A percentile compares a stretch with the other conserved stretches of the same genome.
Conservation (phyloP, 495 filamentous ascomycete species). For the Hypoxylon lenormandii region DNA sequence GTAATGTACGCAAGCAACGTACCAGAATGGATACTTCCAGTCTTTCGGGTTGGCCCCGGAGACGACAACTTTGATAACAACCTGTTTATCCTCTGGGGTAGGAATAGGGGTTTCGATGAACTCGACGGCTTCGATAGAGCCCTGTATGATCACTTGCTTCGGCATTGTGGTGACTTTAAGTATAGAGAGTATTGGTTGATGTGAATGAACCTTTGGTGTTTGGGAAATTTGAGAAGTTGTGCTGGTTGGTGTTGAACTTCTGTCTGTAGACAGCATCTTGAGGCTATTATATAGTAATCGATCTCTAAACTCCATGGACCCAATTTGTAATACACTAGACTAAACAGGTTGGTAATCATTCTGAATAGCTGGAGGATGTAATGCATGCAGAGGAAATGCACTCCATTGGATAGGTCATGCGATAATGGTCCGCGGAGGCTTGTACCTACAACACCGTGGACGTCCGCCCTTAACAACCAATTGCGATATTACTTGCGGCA, state of each 20-base stretch:
- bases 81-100: slow-evolving; percentile 59
- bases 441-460: background rate
- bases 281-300: background rate
- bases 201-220: background rate
- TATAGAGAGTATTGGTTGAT: background rate
- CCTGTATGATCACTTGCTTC: slow-evolving; percentile 35
- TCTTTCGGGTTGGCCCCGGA: slow-evolving; percentile 51
- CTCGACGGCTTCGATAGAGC: slow-evolving; percentile 10
- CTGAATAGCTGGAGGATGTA: too few relatives aligned
- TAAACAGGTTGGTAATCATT: background rate
- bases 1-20: background rate
- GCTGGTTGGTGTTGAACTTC: background rate
- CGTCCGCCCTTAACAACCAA: background rate
- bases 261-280: background rate
- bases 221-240: background rate
- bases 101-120: slow-evolving; percentile 28
- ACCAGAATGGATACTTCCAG: slow-evolving; percentile 45
- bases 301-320: background rate
- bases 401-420: background rate
- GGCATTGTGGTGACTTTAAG: slow-evolving; percentile 17
- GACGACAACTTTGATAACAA: slow-evolving; percentile 38
- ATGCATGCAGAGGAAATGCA: background rate
- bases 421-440: background rate
- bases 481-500: background rate
- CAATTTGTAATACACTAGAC: background rate